Conservation (phyloP, 2,329 filamentous ascomycete species). For the Bipolaris victoriae region DNA sequence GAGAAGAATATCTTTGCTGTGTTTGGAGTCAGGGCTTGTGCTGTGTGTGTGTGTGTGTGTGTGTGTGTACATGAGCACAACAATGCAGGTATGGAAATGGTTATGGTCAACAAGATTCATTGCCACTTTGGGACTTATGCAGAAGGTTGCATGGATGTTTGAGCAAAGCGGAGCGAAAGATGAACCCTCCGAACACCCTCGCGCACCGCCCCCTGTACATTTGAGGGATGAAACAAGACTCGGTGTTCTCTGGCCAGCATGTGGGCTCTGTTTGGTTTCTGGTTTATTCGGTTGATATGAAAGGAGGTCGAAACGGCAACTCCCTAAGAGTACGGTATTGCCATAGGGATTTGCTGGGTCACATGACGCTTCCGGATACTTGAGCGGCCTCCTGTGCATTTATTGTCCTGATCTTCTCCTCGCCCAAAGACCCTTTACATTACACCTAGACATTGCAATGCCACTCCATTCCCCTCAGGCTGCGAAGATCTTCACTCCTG, state of each 20-base stretch:
- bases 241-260: background rate
- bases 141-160: background rate
- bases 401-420: background rate
- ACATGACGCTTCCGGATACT: background rate
- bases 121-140: slow-evolving; percentile 11
- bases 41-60: slow-evolving; percentile 9
- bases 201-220: background rate
- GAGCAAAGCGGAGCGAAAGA: slow-evolving; percentile 4
- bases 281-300: background rate
- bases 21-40: background rate
- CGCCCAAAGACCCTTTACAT: background rate
- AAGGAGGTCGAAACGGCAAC: background rate
- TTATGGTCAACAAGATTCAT: slow-evolving; percentile 1
- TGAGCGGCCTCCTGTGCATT: background rate
- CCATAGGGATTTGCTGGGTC: background rate
- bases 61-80: slow-evolving; percentile 1
- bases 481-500: background rate
- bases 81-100: background rate
- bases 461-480: background rate
- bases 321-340: background rate
- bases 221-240: slow-evolving; percentile 4
- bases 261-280: background rate
- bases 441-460: background rate
- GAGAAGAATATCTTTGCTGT: slow-evolving; percentile 4
- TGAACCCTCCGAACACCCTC: background rate